Evolutionary conservation across 1,139 yeast species (phyloP), one percentile per base, ranked within the genome.

Genomic region (Geotrichum klebahnii): DNA sequence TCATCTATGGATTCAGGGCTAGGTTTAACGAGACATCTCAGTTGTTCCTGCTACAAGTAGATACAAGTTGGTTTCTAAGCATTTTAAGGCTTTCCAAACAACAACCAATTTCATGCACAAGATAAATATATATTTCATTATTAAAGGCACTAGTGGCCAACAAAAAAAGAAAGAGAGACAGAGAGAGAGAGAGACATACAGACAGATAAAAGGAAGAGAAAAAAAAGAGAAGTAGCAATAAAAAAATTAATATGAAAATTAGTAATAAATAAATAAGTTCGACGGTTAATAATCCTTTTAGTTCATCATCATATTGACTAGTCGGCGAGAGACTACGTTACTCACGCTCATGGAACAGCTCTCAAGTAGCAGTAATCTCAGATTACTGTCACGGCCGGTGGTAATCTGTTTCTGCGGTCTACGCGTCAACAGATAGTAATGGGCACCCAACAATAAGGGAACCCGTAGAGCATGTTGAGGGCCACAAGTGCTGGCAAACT

Each of bases 221-320:
- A 20, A 14, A 3, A 26, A 39, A 24, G 23, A 28, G 1, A 5
- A 6, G 43, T 3, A 23, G 20, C 16, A 19, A 22, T 10, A 34
- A 17, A 5, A 8, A 17, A 16, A 35, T 8, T 16, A 17, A 35
- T 16, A 35, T 16, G 10, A 17, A 19, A 22, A 8, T 5, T 17
- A 9, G 29, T n/a, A 39, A 39, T 26, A 24, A 26, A 38, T 38
- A 38, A 23, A 38, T 26, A 39, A 39, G 29, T 39, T 17, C 17
- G 20, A 39, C 17, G 28, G 29, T 16, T 24, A 5, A 38, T 23
- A 39, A n/a, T 31, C 22, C 22, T 46, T 49, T 44, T 42, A 42
- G 46, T 48, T 50, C 44, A 56, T 36, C 17, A 53, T 48, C 55
- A 57, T 51, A 46, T 52, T 51, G 38, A 57, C 52, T 24, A 57